Evolutionary conservation across 1,139 yeast species (phyloP).

Genomic region (Kluyveromyces marxianus): DNA sequence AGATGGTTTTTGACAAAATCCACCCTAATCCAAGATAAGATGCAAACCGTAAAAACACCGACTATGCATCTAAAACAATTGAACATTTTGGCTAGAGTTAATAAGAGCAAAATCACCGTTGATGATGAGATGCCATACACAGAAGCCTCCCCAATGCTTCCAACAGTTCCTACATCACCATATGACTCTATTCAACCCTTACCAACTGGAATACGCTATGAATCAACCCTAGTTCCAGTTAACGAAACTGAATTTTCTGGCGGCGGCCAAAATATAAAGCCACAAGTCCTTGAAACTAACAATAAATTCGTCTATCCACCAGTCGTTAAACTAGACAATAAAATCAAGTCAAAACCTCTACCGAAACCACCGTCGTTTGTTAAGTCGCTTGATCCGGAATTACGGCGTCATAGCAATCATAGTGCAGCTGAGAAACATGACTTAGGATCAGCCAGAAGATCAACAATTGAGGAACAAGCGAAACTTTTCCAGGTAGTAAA

Average conservation of each 20-base stretch:
- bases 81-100: constrained; percentile 18
- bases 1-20: constrained; percentile 29
- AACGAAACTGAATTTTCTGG: not conserved
- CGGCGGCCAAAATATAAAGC: not conserved
- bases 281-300: not conserved
- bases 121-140: constrained; percentile 2
- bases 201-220: not conserved
- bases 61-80: constrained; percentile 21
- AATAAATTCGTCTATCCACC: not conserved
- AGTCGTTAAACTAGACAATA: constrained; percentile 6
- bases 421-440: not conserved
- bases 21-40: constrained; percentile 18
- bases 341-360: constrained; percentile 2
- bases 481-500: constrained; percentile 20
- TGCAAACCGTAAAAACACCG: constrained; percentile 14
- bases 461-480: constrained; percentile 3
- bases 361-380: not conserved
- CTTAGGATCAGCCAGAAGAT: not conserved
- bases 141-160: constrained; percentile 22
- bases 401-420: not conserved
- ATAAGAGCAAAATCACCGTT: constrained; percentile 11
- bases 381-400: too few relatives aligned
- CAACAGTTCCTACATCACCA: constrained; percentile 3
- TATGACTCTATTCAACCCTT: not conserved
- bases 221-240: not conserved